phyloP scores from a whole-genome alignment of 345 rosid species.

The Moricandia arvensis region DNA sequence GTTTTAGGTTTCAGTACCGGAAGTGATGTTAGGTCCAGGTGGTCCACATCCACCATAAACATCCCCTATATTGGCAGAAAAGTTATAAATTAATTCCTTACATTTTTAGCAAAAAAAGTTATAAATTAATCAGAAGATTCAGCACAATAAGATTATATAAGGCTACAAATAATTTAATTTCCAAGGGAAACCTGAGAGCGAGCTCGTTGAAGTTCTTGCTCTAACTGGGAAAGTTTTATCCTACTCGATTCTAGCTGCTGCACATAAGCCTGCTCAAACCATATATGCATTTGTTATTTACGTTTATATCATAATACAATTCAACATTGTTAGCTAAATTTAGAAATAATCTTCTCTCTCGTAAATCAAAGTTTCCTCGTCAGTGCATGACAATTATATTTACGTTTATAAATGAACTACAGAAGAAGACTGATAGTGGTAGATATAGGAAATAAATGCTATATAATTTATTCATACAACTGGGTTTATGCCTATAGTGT shows the following conservation, averaged over 20 bases:
- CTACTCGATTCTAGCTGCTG: constrained; percentile 95
- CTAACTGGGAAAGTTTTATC: constrained; percentile 79
- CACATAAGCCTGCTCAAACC: constrained; percentile 78
- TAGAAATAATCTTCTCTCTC: neutral
- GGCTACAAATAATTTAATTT: neutral
- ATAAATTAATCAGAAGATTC: neutral
- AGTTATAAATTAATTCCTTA: neutral
- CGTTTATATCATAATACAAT: neutral
- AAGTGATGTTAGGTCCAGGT: constrained; percentile 66
- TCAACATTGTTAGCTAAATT: neutral
- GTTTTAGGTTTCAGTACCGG: constrained; percentile 54
- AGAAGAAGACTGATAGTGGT: neutral
- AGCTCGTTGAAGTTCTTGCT: constrained; percentile 95
- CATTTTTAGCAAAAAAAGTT: neutral
- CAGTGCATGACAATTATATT: neutral
- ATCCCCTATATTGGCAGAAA: constrained; percentile 53
- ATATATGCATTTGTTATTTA: constrained; percentile 13
- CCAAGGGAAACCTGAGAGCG: constrained; percentile 69
- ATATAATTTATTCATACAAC: neutral
- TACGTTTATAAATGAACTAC: neutral
- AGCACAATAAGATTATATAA: neutral
- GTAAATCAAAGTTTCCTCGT: neutral
- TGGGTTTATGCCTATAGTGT: neutral
- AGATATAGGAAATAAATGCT: neutral
- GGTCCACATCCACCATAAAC: constrained; percentile 71